Conservation (phyloP, 2,329 filamentous ascomycete species). For the Beauveria caledonica region DNA sequence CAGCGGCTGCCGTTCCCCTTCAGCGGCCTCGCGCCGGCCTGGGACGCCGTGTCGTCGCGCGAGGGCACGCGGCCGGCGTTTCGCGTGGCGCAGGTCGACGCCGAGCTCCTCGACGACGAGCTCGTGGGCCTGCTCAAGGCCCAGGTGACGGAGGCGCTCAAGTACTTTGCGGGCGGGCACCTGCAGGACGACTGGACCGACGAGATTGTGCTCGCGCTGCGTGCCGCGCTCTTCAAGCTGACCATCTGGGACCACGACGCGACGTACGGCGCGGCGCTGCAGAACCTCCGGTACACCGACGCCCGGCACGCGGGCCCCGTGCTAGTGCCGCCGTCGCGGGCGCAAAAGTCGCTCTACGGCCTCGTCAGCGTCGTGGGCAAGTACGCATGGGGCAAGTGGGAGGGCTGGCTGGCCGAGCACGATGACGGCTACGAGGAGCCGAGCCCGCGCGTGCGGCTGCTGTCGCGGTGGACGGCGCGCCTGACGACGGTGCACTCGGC, state of each 20-base stretch:
- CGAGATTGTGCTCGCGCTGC: conserved; percentile 72
- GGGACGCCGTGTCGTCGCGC: conserved; percentile 64
- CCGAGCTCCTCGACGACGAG: conserved; percentile 90
- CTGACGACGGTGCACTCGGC: conserved; percentile 69
- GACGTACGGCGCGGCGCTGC: conserved; percentile 85
- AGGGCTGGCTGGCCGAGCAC: conserved; percentile 70
- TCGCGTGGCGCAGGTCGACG: conserved; percentile 91
- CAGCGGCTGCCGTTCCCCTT: conserved; percentile 55
- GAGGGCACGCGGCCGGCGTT: conserved; percentile 80
- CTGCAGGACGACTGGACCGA: conserved; percentile 78
- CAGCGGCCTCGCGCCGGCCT: conserved; percentile 50
- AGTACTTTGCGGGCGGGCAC: conserved; percentile 69
- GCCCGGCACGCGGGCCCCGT: conserved; percentile 58
- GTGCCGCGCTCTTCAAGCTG: conserved; percentile 83
- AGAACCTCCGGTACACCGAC: conserved; percentile 86
- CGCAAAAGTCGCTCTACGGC: conserved; percentile 81
- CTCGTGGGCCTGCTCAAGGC: conserved; percentile 74
- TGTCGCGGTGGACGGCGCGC: conserved; percentile 63
- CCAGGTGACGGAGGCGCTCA: conserved; percentile 81
- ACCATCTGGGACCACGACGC: conserved; percentile 95
- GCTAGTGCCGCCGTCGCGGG: conserved; percentile 61
- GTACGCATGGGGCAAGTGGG: conserved; percentile 90
- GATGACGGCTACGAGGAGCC: conserved; percentile 66
- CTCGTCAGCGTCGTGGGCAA: conserved; percentile 77
- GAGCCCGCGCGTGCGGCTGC: conserved; percentile 39